Base-by-base conservation (phyloP, 1,284 basidiomycete genomes). In the Cerioporus squamosus region DNA sequence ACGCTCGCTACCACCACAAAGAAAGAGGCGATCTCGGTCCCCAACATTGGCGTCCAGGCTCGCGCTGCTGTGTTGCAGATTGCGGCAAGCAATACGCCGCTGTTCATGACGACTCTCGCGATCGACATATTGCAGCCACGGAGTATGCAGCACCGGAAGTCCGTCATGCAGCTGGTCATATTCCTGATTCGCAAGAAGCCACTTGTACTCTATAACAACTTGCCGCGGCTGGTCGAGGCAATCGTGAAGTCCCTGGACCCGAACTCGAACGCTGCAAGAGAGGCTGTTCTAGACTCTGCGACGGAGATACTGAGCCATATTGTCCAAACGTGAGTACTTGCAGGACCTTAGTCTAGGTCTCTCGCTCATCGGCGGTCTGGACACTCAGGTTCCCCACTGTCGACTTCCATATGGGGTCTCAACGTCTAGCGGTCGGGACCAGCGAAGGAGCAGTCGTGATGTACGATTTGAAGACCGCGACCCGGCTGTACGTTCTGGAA, bases 161-260 rank as follows among this genome's bases (percentile, higher is more conserved):
- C 91, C 7, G 92, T 97, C 44, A 87, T 98, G 86, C 94, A 96
- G 70, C 84, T 99, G 7, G 88, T 98, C 10, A 94, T 95, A 0
- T 97, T 97, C 72, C 82, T 99, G 68, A 94, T 98, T 60, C 87
- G 94, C 68, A 97, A 93, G 89, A 89, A 91, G 68, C 95, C 96
- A 1, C 78, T 92, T 38, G 87, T 97, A 12, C 79, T 99, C 44
- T 90, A 94, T 64, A 86, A 93, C 12, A 94, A 92, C 66, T 77
- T 99, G 33, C 93, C 97, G 0, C 83, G 91, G 26, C 79, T 98
- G 40, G 90, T 95, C 70, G 97, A 99, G 72, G 95, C 95, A 1
- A 95, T 99, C 1, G 95, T 99, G 22, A 97, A 96, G 72, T 97
- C 94, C 8, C 80, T 99, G 43, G 97, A 99, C 74, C 97, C 97